Evolutionary conservation across 495 filamentous ascomycete genomes (phyloP).

Genomic region (Tuber borchii): DNA sequence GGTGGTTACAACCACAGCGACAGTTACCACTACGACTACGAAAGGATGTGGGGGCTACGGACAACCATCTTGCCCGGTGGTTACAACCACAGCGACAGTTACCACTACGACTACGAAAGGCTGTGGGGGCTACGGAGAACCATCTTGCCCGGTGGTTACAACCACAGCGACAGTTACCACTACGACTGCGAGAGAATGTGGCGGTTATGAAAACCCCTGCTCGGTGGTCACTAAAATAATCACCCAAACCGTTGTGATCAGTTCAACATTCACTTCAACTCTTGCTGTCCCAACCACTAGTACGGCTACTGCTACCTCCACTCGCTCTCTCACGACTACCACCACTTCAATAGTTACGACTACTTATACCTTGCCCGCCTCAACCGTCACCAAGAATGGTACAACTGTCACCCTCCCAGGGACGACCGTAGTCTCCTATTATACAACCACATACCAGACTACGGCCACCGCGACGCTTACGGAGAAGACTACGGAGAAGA

Average conservation of each 20-base stretch:
- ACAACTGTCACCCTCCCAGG: slow-evolving; percentile 20
- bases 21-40: too few species aligned
- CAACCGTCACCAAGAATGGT: slow-evolving; percentile 17
- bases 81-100: neutral
- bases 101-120: neutral
- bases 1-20: too few species aligned
- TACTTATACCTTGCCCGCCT: slow-evolving; percentile 19
- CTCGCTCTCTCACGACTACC: slow-evolving; percentile 22
- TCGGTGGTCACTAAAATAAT: slow-evolving; percentile 3
- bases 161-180: neutral
- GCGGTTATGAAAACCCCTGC: neutral
- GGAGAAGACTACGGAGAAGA: neutral
- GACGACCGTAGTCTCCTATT: slow-evolving; percentile 18
- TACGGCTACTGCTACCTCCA: slow-evolving; percentile 22
- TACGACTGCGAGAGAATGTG: neutral
- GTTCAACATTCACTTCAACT: slow-evolving; percentile 24
- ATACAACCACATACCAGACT: slow-evolving; percentile 16
- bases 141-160: neutral
- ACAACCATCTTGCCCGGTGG: neutral
- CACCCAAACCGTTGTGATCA: slow-evolving; percentile 26
- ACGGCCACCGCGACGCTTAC: slow-evolving; percentile 13
- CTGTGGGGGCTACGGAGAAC: neutral
- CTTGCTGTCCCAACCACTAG: slow-evolving; percentile 18
- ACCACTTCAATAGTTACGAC: slow-evolving; percentile 24
- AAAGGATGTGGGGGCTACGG: neutral